Evolutionary conservation across 2,329 filamentous ascomycete species (phyloP), one percentile per base, ranked within the genome.

Genomic region (Nothomitra cinnamomea): DNA sequence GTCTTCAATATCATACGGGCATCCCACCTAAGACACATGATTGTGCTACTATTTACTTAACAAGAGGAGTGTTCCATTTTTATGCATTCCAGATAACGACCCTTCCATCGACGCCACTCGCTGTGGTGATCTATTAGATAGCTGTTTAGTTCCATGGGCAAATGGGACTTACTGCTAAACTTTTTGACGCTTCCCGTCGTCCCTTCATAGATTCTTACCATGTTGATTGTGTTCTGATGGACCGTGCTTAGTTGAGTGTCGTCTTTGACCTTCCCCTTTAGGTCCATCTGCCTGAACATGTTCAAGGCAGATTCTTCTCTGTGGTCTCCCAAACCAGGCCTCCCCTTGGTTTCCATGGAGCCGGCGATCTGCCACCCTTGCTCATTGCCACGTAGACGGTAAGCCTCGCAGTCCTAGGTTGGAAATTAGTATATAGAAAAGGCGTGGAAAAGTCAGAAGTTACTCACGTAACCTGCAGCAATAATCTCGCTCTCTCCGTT

Each of bases 251-350:
- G 75, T 71, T 94, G 86, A 2, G 89, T 95, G 66, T 96, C 89
- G 63, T 94, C 88, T 65, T 87, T 87, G 54, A 76, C 73, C 70
- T 94, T 94, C 57, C 92, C 92, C 76, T 92, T 95, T 59, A 98
- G 76, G 69, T 98, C 92, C 92, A 98, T 96, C 72, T 95, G 89
- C 63, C 82, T 80, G 72, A 98, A 98, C 87, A 96, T 95, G 69
- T 96, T 95, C 66, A 95, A 73, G 22, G 92, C 92, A 59, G 85
- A 92, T 67, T 96, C 92, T 69, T 96, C 92, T 32, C 84, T 77
- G 54, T 79, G 77, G 55, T 76, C 80, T 1, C 69, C 71, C 54
- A 74, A 66, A 42, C 78, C 82, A 25, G 76, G 72, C 3, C 76
- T 71, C 51, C 78, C 74, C 69, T 89, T 88, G 50, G 73, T 72